Evolutionary conservation across 2,329 filamentous ascomycete genomes (phyloP).

Genomic region (Colletotrichum nymphaeae): DNA sequence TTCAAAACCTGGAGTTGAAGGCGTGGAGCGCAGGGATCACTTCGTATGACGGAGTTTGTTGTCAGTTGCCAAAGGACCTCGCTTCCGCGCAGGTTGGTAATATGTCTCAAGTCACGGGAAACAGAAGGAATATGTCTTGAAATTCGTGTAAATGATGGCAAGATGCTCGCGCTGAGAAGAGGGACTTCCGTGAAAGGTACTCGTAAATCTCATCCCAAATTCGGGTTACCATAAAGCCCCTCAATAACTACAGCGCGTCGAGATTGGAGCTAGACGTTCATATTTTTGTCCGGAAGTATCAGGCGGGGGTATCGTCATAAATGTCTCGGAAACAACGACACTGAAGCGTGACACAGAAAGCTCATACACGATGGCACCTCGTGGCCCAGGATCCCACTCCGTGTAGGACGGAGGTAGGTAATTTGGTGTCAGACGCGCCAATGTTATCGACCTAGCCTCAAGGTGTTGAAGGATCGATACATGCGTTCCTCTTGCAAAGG

Average conservation of each 20-base stretch:
- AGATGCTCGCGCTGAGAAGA: neutral
- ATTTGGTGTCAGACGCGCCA: neutral
- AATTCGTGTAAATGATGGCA: neutral
- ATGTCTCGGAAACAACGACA: too few relatives aligned
- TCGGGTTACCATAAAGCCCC: too few relatives aligned
- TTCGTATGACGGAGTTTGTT: neutral
- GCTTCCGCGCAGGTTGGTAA: neutral
- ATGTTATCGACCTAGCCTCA: neutral
- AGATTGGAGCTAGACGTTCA: too few relatives aligned
- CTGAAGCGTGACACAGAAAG: too few relatives aligned
- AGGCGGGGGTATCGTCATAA: too few relatives aligned
- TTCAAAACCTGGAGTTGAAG: neutral
- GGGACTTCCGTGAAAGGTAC: neutral
- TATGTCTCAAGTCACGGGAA: neutral
- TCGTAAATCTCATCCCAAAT: neutral
- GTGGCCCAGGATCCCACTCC: too few relatives aligned
- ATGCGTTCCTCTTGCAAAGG: slow-evolving; percentile 25
- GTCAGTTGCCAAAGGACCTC: neutral
- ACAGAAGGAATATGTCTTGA: neutral
- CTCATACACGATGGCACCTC: too few relatives aligned
- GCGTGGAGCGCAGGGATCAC: neutral
- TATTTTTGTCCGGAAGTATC: too few relatives aligned
- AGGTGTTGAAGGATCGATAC: slow-evolving; percentile 18
- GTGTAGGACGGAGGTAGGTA: too few relatives aligned
- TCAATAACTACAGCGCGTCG: too few relatives aligned